A percentile compares a stretch with the other conserved stretches of the same genome.
These are phyloP conservation scores for Colletotrichum shisoi DNA, from an alignment of 2,329 filamentous ascomycete genomes.

Conservation along the genomic window DNA sequence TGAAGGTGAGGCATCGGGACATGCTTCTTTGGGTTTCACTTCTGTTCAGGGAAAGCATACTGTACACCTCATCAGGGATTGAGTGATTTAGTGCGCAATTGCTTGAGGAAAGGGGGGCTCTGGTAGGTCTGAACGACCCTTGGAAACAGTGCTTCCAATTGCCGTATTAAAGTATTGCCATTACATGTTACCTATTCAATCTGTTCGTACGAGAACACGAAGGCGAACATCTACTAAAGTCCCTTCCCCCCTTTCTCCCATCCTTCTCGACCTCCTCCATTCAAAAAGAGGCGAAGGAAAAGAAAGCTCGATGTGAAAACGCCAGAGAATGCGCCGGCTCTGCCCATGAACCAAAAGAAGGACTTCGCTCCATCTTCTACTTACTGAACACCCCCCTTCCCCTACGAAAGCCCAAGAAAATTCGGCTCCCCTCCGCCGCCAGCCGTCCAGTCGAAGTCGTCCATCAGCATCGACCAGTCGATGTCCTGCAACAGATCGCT, in stretches of 20 bases:
- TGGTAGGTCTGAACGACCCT: no score
- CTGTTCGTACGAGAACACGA: neutral
- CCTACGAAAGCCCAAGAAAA: conserved; percentile 34
- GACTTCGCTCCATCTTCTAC: neutral
- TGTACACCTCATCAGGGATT: no score
- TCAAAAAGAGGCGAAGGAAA: neutral
- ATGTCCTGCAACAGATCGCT: conserved; percentile 54
- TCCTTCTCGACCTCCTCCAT: neutral
- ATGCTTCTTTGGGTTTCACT: no score
- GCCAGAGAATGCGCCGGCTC: neutral
- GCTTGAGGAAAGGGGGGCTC: no score
- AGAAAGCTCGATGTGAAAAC: neutral
- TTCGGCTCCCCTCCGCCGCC: conserved; percentile 35
- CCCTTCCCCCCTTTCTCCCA: neutral
- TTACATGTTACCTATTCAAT: neutral
- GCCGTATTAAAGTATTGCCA: neutral
- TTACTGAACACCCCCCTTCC: neutral
- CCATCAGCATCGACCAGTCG: conserved; percentile 61
- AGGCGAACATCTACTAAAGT: no score
- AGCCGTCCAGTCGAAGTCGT: conserved; percentile 58
- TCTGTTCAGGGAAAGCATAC: no score
- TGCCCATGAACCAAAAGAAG: neutral
- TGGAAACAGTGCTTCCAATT: neutral
- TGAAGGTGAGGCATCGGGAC: no score
- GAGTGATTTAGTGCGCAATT: no score